phyloP scores from a whole-genome alignment of 2,329 filamentous ascomycete species.

The Talaromyces islandicus region DNA sequence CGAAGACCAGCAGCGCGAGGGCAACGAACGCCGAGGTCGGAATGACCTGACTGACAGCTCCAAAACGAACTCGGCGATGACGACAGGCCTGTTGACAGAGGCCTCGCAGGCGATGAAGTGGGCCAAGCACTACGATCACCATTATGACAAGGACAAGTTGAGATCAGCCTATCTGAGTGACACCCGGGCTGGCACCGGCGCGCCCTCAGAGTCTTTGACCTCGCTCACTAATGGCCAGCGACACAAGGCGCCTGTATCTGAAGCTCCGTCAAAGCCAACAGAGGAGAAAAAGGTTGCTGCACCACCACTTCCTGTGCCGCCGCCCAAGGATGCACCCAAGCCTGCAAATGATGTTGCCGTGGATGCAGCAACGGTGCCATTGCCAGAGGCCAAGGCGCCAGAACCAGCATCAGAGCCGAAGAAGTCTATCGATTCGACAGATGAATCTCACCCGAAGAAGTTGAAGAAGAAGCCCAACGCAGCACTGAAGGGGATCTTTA shows the following conservation, averaged over 20 bases:
- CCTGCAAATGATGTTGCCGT: slow-evolving; percentile 12
- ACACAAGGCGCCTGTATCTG: slow-evolving; percentile 6
- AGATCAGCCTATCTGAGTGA: slow-evolving; percentile 81
- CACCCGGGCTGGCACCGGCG: slow-evolving; percentile 63
- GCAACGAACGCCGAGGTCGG: slow-evolving; percentile 45
- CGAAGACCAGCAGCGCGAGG: slow-evolving; percentile 49
- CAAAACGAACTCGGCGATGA: slow-evolving; percentile 87
- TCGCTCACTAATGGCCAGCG: slow-evolving; percentile 28
- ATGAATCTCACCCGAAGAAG: slow-evolving; percentile 33
- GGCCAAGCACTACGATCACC: slow-evolving; percentile 92
- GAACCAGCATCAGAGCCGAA: slow-evolving; percentile 30
- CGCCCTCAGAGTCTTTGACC: slow-evolving; percentile 41
- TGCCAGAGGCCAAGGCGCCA: slow-evolving; percentile 15
- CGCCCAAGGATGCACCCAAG: slow-evolving; percentile 14
- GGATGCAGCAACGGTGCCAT: slow-evolving; percentile 14
- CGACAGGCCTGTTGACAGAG: slow-evolving; percentile 74
- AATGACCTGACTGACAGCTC: slow-evolving; percentile 49
- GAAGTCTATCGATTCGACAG: slow-evolving; percentile 23
- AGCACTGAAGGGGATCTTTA: slow-evolving; percentile 41
- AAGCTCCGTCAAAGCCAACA: slow-evolving; percentile 7
- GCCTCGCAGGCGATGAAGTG: slow-evolving; percentile 94
- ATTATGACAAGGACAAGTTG: slow-evolving; percentile 85
- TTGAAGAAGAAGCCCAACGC: slow-evolving; percentile 31
- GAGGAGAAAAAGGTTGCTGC: slow-evolving; percentile 15
- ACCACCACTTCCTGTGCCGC: slow-evolving; percentile 10